Evolutionary conservation across 148 eudicot genomes (phyloP).

Genomic region (Silene latifolia): DNA sequence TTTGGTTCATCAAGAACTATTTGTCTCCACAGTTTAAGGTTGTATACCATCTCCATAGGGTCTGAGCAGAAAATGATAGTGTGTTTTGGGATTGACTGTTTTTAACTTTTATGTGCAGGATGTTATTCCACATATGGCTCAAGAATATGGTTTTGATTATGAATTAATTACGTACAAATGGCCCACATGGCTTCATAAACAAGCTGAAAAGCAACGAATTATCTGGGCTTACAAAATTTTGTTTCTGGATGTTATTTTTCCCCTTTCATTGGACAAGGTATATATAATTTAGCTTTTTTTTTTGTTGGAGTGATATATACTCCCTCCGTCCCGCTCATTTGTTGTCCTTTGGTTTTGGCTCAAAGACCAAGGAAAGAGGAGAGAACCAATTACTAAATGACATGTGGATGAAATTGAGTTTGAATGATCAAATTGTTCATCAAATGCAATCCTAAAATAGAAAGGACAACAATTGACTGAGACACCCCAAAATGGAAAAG

Average conservation of each 20-base stretch:
- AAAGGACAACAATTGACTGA: no score
- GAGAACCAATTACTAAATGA: no score
- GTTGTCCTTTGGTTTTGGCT: no score
- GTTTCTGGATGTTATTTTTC: constrained; percentile 96
- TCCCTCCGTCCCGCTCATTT: no score
- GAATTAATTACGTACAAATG: constrained; percentile 90
- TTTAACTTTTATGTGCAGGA: constrained; percentile 44
- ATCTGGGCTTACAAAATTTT: constrained; percentile 97
- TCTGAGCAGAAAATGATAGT: not conserved
- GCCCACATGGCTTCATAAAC: constrained; percentile 98
- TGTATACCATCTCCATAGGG: constrained; percentile 11
- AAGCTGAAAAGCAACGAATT: constrained; percentile 88
- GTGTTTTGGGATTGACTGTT: not conserved
- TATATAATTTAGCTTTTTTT: constrained; percentile 4
- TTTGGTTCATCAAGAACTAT: constrained; percentile 97
- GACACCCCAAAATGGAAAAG: no score
- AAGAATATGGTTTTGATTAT: constrained; percentile 86
- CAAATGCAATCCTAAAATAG: no score
- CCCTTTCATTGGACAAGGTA: constrained; percentile 90
- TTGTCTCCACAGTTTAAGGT: constrained; percentile 98
- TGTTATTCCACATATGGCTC: constrained; percentile 94
- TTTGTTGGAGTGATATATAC: no score
- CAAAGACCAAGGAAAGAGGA: no score
- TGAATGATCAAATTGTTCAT: no score
- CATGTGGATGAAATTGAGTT: no score